Evolutionary conservation across 805 yeast species (phyloP).

Genomic region (Starmerella davenportii): DNA sequence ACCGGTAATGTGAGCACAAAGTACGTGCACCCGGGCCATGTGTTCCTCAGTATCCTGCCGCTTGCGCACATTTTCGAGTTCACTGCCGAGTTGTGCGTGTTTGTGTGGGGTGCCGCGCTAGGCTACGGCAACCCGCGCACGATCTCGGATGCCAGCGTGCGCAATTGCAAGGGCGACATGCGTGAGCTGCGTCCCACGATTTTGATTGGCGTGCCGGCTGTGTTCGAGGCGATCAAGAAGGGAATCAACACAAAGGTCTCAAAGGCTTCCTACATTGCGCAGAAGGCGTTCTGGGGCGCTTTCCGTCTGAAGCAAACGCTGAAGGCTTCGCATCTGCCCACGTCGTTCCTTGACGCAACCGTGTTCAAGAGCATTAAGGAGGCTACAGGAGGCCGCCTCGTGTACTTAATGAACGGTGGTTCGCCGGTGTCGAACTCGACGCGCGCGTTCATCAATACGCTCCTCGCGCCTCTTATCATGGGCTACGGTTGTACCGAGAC

Average conservation of each 20-base stretch:
- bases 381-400: slow-evolving; percentile 86
- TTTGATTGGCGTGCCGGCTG: slow-evolving; percentile 98
- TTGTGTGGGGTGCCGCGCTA: slow-evolving; percentile 77
- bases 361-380: slow-evolving; percentile 71
- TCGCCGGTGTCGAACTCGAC: slow-evolving; percentile 72
- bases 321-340: slow-evolving; percentile 52
- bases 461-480: slow-evolving; percentile 69
- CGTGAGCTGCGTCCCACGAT: slow-evolving; percentile 72
- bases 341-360: slow-evolving; percentile 52
- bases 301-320: slow-evolving; percentile 53
- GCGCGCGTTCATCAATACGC: slow-evolving; percentile 57
- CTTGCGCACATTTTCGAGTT: slow-evolving; percentile 92
- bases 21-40: slow-evolving; percentile 38
- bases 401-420: slow-evolving; percentile 71
- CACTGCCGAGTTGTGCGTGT: slow-evolving; percentile 58
- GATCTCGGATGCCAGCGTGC: slow-evolving; percentile 60
- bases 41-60: slow-evolving; percentile 76
- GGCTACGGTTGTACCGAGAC: slow-evolving; percentile 98
- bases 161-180: slow-evolving; percentile 78
- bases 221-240: slow-evolving; percentile 90
- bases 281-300: slow-evolving; percentile 79
- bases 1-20: slow-evolving; percentile 39
- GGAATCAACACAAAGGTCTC: slow-evolving; percentile 67
- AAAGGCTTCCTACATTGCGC: slow-evolving; percentile 44
- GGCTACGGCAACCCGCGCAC: slow-evolving; percentile 94